These are phyloP conservation scores for Daldinia sp. DNA, from an alignment of 2,329 filamentous ascomycete genomes.

Conservation along the genomic window DNA sequence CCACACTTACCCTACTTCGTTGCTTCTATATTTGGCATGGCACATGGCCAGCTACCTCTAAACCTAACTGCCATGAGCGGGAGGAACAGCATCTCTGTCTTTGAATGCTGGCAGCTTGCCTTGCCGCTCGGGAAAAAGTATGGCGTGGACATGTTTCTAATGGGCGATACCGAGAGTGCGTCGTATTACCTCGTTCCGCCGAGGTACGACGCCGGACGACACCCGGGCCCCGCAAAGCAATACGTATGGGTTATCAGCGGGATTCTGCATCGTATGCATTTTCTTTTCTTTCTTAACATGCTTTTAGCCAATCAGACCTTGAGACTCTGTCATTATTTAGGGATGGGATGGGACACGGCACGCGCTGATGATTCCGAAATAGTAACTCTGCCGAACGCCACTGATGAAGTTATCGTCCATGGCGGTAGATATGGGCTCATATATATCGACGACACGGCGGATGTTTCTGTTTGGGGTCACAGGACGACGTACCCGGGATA, in stretches of 20 bases:
- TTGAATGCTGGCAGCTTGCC: slow-evolving; percentile 61
- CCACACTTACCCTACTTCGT: slow-evolving; percentile 6
- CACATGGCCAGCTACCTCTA: slow-evolving; percentile 42
- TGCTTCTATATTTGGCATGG: slow-evolving; percentile 7
- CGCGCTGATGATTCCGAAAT: background rate
- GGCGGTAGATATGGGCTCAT: slow-evolving; percentile 58
- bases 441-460: slow-evolving; percentile 57
- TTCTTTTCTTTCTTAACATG: background rate
- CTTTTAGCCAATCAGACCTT: background rate
- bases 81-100: slow-evolving; percentile 53
- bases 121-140: slow-evolving; percentile 52
- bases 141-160: slow-evolving; percentile 50
- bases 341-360: background rate
- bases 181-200: slow-evolving; percentile 55
- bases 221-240: slow-evolving; percentile 58
- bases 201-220: slow-evolving; percentile 55
- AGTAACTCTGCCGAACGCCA: slow-evolving; percentile 57
- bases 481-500: slow-evolving; percentile 56
- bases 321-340: background rate
- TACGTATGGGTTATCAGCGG: slow-evolving; percentile 56
- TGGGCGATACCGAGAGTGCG: slow-evolving; percentile 52
- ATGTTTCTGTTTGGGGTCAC: slow-evolving; percentile 57
- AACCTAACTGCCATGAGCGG: slow-evolving; percentile 59
- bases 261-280: slow-evolving; percentile 49
- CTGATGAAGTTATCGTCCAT: slow-evolving; percentile 53